A percentile compares a stretch with the other conserved stretches of the same genome.
Conservation (phyloP, 2,329 filamentous ascomycete species). For the Teratosphaeria epicoccoides region DNA sequence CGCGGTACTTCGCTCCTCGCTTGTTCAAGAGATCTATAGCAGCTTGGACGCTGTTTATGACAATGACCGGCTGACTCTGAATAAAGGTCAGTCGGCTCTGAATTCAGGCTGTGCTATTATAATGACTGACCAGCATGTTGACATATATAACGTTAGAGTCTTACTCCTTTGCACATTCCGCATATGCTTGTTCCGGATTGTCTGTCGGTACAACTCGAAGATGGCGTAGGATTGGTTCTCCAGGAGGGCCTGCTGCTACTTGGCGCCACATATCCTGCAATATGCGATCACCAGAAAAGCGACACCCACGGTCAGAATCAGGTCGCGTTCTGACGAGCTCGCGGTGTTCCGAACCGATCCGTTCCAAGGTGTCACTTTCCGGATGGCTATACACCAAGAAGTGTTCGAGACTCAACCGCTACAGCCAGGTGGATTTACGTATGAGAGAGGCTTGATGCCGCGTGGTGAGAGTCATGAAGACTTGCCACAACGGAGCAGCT, state of each 20-base stretch:
- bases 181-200: constrained; percentile 16
- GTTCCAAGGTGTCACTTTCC: constrained; percentile 48
- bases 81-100: background rate
- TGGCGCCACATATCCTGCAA: background rate
- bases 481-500: background rate
- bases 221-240: constrained; percentile 17
- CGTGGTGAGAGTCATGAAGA: constrained; percentile 10
- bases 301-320: background rate
- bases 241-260: constrained; percentile 11
- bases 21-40: constrained; percentile 32
- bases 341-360: constrained; percentile 52
- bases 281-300: background rate
- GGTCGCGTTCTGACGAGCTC: constrained; percentile 54
- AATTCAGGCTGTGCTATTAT: too few species aligned
- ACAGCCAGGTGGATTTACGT: constrained; percentile 9
- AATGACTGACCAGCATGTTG: constrained; percentile 23
- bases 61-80: constrained; percentile 30
- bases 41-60: constrained; percentile 30
- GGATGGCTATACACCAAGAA: constrained; percentile 54
- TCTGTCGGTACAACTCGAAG: constrained; percentile 13
- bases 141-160: constrained; percentile 28
- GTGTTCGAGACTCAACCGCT: constrained; percentile 40
- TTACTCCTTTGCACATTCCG: constrained; percentile 10
- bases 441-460: constrained; percentile 11
- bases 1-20: constrained; percentile 29